Percentiles rank a stretch among this genome's conserved stretches.
phyloP scores from a whole-genome alignment of 441 rosid species.

The Mallotus repandus region DNA sequence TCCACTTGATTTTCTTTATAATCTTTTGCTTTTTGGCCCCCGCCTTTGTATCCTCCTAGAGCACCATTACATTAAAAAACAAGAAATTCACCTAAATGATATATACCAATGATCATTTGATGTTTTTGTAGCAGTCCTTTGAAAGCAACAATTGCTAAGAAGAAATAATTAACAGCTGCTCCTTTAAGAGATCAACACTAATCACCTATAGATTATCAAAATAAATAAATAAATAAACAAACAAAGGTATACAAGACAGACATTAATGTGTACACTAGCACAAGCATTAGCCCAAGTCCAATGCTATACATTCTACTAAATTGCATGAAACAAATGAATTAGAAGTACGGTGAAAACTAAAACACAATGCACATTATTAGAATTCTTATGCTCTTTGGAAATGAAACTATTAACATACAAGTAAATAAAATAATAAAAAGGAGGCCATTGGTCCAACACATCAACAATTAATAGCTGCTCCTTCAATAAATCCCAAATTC shows the following conservation, averaged over 20 bases:
- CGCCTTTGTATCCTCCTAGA: background rate
- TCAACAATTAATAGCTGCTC: too few relatives aligned
- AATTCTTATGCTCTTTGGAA: too few relatives aligned
- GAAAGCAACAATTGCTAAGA: conserved; percentile 44
- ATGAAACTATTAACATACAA: background rate
- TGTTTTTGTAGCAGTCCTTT: conserved; percentile 64
- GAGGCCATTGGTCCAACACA: conserved; percentile 54
- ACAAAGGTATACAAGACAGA: background rate
- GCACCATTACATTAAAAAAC: background rate
- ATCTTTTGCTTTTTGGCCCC: background rate
- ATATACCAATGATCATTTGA: conserved; percentile 81
- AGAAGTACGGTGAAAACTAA: background rate
- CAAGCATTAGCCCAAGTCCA: too few relatives aligned
- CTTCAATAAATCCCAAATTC: conserved; percentile 89
- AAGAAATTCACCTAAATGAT: conserved; percentile 1
- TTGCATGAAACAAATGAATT: background rate
- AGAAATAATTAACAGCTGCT: conserved; percentile 65
- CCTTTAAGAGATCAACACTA: conserved; percentile 80
- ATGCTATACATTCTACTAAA: background rate
- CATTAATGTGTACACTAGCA: too few relatives aligned
- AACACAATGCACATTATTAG: too few relatives aligned
- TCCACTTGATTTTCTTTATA: background rate
- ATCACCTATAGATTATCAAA: conserved; percentile 42
- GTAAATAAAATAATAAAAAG: background rate
- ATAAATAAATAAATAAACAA: too few relatives aligned